Evolutionary conservation across 2,329 filamentous ascomycete genomes (phyloP), one percentile per base, ranked within the genome.

Genomic region (Tolypocladium inflatum): DNA sequence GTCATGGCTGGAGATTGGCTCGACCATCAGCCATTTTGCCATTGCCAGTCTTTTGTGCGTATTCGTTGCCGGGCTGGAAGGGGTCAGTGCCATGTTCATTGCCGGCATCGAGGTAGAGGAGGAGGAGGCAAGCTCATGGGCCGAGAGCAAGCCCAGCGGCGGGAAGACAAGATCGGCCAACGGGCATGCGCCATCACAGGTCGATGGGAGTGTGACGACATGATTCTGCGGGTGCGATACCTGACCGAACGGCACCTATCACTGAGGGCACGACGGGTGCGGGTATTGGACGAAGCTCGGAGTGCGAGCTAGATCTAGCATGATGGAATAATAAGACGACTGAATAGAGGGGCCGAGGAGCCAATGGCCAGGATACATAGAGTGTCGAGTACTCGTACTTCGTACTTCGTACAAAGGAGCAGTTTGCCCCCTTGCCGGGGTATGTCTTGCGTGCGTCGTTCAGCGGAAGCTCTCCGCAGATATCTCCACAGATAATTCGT

Each of bases 1-100:
- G 0, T 94, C 89, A 26, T 99, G 94, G 94, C 76, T 99, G 60
- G 94, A 99, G 70, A 99, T 99, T 69, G 94, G 94, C 38, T 96
- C 91, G 35, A 97, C 91, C 4, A 99, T 99, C 64, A 96, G 85
- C 67, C 92, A 97, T 71, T 99, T 97, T 73, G 85, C 86, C 61
- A 97, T 99, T 74, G 93, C 91, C 21, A 97, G 91, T 72, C 72
- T 90, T 65, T 70, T 97, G 51, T 94, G 91, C 64, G 86, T 96
- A 10, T 99, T 99, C 75, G 91, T 99, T 50, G 90, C 91, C 0
- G 85, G 82, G 17, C 75, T 99, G 52, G 94, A 99, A 75, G 86
- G 88, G 19, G 83, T 96, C 4, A 96, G 91, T 68, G 89, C 90
- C 66, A 73, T 89, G 54, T 90, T 97, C 63, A 89, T 96, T 55